Conservation (phyloP, 352 stramenopile species). For the Pythium chondricola region DNA sequence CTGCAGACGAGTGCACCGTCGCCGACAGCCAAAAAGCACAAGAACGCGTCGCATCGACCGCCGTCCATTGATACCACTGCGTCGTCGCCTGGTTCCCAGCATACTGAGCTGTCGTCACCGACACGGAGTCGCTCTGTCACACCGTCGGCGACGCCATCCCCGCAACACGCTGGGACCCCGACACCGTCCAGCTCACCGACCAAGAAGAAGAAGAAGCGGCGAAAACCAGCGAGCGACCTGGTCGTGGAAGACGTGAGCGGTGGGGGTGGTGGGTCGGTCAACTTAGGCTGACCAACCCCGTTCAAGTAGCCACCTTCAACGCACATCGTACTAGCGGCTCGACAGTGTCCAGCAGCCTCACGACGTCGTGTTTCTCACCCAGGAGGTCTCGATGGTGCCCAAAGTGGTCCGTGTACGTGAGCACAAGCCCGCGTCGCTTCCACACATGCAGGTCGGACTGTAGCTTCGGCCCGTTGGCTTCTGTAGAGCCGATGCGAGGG, state of each 20-base stretch:
- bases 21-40: neutral
- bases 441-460: conserved; percentile 2
- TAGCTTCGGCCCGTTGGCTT: neutral
- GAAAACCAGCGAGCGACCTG: neutral
- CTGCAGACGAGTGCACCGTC: neutral
- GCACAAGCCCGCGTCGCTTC: neutral
- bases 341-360: conserved; percentile 1
- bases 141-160: neutral
- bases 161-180: too few relatives aligned
- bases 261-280: too few relatives aligned
- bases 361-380: neutral
- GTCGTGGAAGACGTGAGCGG: conserved; percentile 12
- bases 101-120: too few relatives aligned
- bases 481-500: neutral
- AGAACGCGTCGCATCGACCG: neutral
- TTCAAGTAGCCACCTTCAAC: conserved; percentile 1
- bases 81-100: neutral
- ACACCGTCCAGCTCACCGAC: neutral
- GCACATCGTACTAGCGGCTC: conserved; percentile 1
- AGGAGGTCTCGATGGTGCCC: neutral
- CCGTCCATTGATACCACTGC: neutral
- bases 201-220: conserved; percentile 14
- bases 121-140: neutral
- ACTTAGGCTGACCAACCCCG: too few relatives aligned
- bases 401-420: neutral